Conservation (phyloP, 257 asterid species). For the Scutellaria barbata region DNA sequence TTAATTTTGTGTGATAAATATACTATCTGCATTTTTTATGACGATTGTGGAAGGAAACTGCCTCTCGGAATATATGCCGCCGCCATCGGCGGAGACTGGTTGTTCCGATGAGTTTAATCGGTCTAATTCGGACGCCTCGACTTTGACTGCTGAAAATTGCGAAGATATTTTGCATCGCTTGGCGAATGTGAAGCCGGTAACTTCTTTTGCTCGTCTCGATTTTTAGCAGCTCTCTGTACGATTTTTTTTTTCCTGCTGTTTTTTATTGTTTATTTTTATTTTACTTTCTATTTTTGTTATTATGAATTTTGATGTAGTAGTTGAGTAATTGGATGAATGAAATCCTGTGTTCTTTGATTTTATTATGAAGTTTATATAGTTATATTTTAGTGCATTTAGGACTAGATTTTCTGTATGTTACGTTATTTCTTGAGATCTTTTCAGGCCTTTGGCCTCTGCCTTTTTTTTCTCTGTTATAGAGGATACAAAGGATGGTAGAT, state of each 20-base stretch:
- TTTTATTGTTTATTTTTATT: not conserved
- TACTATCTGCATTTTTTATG: constrained; percentile 31
- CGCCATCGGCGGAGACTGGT: constrained; percentile 31
- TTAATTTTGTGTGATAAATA: not conserved
- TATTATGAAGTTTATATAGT: constrained; percentile 10
- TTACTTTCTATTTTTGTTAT: not conserved
- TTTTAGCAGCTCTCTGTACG: not conserved
- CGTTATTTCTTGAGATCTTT: constrained; percentile 9
- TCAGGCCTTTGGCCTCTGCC: not conserved
- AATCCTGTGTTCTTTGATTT: constrained; percentile 9
- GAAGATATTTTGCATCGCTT: constrained; percentile 36
- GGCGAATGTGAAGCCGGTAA: constrained; percentile 44
- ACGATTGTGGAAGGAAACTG: constrained; percentile 40
- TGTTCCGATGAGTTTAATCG: constrained; percentile 45
- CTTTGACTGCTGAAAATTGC: constrained; percentile 48
- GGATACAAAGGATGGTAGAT: constrained; percentile 13
- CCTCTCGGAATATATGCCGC: constrained; percentile 29
- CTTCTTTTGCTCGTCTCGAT: constrained; percentile 21
- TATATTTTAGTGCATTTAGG: constrained; percentile 6
- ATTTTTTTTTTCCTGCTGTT: not conserved
- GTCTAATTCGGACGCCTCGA: constrained; percentile 46
- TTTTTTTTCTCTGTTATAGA: constrained; percentile 3
- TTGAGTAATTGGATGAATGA: constrained; percentile 21
- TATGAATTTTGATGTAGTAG: constrained; percentile 23
- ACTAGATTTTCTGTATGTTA: constrained; percentile 2